A percentile compares a stretch with the other conserved stretches of the same genome.
phyloP scores from a whole-genome alignment of 202 grass and related monocot genomes.

The Setaria viridis region DNA sequence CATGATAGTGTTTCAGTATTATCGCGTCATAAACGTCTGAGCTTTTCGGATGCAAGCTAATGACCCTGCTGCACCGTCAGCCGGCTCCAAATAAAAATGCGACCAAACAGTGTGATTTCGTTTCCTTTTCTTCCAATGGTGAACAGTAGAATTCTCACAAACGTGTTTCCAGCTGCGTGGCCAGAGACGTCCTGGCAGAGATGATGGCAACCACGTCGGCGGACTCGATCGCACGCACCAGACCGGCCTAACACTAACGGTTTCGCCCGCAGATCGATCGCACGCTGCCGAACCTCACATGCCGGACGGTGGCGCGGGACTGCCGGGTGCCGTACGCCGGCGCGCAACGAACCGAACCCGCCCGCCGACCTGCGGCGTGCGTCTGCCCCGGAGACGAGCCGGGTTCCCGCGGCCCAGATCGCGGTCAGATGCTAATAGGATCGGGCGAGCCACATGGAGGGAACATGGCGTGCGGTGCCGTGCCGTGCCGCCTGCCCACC shows the following conservation, averaged over 20 bases:
- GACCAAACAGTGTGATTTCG: no score
- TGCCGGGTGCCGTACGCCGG: neutral
- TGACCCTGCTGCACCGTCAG: neutral
- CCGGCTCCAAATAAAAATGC: neutral
- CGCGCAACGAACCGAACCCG: constrained; percentile 25
- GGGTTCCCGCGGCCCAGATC: constrained; percentile 17
- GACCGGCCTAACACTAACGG: constrained; percentile 45
- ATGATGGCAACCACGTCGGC: constrained; percentile 1
- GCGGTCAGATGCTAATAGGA: constrained; percentile 26
- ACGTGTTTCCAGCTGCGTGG: neutral
- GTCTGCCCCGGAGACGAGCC: constrained; percentile 4
- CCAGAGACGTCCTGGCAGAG: neutral
- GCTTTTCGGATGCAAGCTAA: neutral
- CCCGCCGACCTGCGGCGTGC: neutral
- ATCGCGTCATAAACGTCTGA: neutral
- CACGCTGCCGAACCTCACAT: neutral
- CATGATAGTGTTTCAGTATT: neutral
- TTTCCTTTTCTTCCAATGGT: neutral
- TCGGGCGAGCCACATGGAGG: constrained; percentile 45
- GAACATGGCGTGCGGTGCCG: constrained; percentile 47
- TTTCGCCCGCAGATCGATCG: neutral
- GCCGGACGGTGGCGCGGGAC: neutral
- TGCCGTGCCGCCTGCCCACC: neutral
- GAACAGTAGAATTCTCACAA: neutral
- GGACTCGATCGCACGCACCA: neutral